Conservation (phyloP, 352 stramenopile genomes). For the Hyaloperonospora arabidopsidis region DNA sequence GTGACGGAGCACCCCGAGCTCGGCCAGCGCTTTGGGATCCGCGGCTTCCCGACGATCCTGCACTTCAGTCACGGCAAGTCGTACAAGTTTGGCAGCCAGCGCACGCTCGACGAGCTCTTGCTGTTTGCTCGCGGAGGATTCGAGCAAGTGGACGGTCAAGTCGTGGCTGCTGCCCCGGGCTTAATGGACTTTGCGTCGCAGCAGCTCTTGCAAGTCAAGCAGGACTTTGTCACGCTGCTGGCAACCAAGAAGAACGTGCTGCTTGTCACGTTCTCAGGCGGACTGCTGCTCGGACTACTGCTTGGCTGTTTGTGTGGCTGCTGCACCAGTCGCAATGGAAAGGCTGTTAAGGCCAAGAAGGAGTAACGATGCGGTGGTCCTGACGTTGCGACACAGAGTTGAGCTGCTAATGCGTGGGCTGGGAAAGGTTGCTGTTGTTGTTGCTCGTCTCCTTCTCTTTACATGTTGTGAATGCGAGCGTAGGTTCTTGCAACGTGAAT, state of each 20-base stretch:
- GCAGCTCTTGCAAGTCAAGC: constrained; percentile 43
- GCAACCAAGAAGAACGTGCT: constrained; percentile 80
- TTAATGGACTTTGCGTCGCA: constrained; percentile 33
- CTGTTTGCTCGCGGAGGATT: constrained; percentile 56
- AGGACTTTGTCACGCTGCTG: constrained; percentile 61
- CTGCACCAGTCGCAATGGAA: constrained; percentile 44
- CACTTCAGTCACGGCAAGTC: constrained; percentile 70
- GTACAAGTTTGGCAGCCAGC: constrained; percentile 66
- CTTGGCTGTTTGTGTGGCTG: constrained; percentile 66
- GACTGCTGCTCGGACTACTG: constrained; percentile 53
- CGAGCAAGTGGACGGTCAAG: constrained; percentile 35
- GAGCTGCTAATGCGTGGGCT: no score
- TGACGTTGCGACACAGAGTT: background rate
- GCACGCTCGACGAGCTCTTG: constrained; percentile 48
- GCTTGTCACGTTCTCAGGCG: constrained; percentile 61
- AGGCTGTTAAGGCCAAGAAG: constrained; percentile 46
- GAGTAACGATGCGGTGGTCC: constrained; percentile 26
- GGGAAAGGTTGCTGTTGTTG: no score
- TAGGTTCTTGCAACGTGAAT: background rate
- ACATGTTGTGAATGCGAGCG: background rate
- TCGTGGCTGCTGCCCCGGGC: constrained; percentile 28
- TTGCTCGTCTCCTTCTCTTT: background rate
- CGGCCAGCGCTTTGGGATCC: constrained; percentile 79
- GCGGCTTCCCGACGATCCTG: constrained; percentile 68
- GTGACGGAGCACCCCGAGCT: constrained; percentile 66